These are phyloP conservation scores for Moniliophthora roreri DNA, from an alignment of 1,284 basidiomycete genomes.

Conservation along the genomic window DNA sequence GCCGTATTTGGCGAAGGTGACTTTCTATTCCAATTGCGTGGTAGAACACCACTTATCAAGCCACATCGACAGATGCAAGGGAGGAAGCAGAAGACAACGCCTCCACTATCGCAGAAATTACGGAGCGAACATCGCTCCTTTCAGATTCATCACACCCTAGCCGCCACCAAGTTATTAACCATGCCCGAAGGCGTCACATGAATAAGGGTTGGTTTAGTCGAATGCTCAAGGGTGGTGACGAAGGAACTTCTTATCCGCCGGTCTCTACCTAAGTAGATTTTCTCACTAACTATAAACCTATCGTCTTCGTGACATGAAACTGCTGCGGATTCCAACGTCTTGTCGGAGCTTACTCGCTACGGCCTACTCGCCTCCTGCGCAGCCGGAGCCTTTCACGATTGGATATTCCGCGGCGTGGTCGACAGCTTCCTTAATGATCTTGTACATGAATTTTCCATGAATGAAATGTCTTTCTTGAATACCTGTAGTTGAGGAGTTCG, in stretches of 20 bases:
- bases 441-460: not conserved
- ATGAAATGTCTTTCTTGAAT: not conserved
- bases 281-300: no score
- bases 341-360: no score
- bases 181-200: constrained; percentile 22
- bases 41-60: constrained; percentile 13
- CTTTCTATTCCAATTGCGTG: not conserved
- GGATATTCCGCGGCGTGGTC: no score
- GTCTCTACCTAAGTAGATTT: no score
- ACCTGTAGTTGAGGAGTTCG: no score
- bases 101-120: constrained; percentile 32
- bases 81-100: constrained; percentile 72
- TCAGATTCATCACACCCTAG: constrained; percentile 37
- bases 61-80: constrained; percentile 42
- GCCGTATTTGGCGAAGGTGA: constrained; percentile 79
- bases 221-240: constrained; percentile 49
- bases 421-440: no score
- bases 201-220: constrained; percentile 47
- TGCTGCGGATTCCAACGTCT: no score
- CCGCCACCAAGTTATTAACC: constrained; percentile 32
- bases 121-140: constrained; percentile 60
- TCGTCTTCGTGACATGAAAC: no score
- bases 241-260: constrained; percentile 27
- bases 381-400: no score
- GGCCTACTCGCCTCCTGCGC: no score